Evolutionary conservation across 306 rosid species (phyloP).

Genomic region (Carpinus viminea): DNA sequence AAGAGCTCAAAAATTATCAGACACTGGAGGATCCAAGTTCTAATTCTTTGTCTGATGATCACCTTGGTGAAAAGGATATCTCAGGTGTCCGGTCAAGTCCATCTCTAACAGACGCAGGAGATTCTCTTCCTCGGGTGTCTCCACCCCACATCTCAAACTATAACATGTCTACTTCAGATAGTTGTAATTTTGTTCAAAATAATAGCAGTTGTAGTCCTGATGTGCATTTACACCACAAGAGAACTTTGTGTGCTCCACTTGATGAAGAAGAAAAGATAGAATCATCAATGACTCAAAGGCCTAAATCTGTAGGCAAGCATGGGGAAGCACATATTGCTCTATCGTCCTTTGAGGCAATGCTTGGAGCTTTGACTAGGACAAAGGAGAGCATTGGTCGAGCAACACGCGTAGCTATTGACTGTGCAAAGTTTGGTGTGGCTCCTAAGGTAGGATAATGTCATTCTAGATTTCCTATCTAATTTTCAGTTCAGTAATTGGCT

Average conservation of each 20-base stretch:
- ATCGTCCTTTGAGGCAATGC: constrained; percentile 72
- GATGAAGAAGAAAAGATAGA: constrained; percentile 55
- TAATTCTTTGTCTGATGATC: constrained; percentile 51
- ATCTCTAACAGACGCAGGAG: constrained; percentile 62
- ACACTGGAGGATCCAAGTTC: constrained; percentile 48
- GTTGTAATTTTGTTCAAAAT: constrained; percentile 62
- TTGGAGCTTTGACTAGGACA: constrained; percentile 84
- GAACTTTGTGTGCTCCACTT: constrained; percentile 37
- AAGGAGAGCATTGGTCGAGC: constrained; percentile 98
- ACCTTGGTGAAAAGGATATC: constrained; percentile 43
- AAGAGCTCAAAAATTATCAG: constrained; percentile 41
- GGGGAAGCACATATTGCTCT: constrained; percentile 70
- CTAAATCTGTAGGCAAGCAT: constrained; percentile 59
- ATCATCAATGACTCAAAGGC: constrained; percentile 45
- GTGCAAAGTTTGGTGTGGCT: constrained; percentile 85
- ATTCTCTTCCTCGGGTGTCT: constrained; percentile 60
- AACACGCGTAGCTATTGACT: constrained; percentile 89
- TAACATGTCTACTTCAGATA: constrained; percentile 68
- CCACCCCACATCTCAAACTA: constrained; percentile 57
- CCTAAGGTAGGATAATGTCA: constrained; percentile 56
- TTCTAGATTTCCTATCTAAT: constrained; percentile 2
- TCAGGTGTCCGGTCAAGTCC: constrained; percentile 54
- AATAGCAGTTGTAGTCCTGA: constrained; percentile 87
- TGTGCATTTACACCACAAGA: constrained; percentile 55
- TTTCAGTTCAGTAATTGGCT: not conserved